A percentile compares a stretch with the other conserved stretches of the same genome.
Conservation (phyloP, 768 basidiomycete species). For the Rhodosporidiobolus sp. region DNA sequence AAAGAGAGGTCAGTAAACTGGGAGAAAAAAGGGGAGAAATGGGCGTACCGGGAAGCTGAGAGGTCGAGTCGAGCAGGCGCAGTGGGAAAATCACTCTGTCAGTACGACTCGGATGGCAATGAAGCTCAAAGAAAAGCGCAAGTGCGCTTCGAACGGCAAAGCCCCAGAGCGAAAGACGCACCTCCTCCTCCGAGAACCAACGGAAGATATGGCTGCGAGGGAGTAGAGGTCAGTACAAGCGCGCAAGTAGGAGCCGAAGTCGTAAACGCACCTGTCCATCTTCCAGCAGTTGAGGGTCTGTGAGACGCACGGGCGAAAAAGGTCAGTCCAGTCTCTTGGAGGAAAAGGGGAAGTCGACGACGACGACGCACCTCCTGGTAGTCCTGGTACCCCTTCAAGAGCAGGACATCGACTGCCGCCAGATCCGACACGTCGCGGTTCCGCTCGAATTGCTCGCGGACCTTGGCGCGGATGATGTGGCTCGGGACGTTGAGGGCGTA, state of each 20-base stretch:
- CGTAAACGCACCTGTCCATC: constrained; percentile 33
- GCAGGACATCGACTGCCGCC: constrained; percentile 75
- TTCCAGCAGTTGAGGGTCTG: constrained; percentile 43
- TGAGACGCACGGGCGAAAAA: background rate
- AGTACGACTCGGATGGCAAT: background rate
- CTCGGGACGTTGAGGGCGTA: constrained; percentile 76
- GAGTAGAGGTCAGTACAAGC: background rate
- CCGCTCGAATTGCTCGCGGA: constrained; percentile 81
- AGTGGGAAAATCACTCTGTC: background rate
- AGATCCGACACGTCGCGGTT: constrained; percentile 78
- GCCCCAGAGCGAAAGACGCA: background rate
- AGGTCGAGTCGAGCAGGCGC: too few species aligned
- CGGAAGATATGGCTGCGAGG: constrained; percentile 28
- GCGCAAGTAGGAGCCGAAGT: accelerated
- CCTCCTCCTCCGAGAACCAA: constrained; percentile 39
- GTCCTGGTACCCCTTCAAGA: constrained; percentile 79
- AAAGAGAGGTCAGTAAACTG: too few species aligned
- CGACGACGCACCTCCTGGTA: constrained; percentile 78
- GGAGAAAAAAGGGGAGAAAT: background rate
- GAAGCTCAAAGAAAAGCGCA: too few species aligned
- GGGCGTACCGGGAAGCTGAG: constrained; percentile 21
- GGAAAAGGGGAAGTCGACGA: background rate
- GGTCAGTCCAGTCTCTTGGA: background rate
- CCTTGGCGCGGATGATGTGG: constrained; percentile 69
- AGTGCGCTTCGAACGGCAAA: background rate